Base-by-base conservation (phyloP, 2,329 filamentous ascomycete species). In the Fusarium devonianum region DNA sequence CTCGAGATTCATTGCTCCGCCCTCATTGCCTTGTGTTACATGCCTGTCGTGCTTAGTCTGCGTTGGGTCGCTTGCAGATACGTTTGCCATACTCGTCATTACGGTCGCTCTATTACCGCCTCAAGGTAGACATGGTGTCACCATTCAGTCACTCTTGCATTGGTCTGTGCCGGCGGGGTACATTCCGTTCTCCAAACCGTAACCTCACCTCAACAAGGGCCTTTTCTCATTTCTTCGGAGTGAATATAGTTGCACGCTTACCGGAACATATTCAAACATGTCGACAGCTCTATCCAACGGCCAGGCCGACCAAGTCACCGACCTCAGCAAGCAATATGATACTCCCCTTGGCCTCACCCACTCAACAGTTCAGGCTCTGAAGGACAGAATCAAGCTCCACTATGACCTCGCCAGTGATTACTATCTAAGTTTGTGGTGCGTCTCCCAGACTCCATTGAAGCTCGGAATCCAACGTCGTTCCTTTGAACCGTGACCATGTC, bases 371-470 rank as follows among this genome's bases (percentile, higher is more conserved):
- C 73, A 76, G 58, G 73, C 75, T 10, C 70, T 84, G 54, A 84
- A 84, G 65, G 79, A 79, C 51, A 74, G 81, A 44, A 83, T 84
- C 65, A 82, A 81, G 71, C 74, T 77, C 51, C 83, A 85, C 63
- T 85, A 86, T 57, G 81, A 85, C 54, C 73, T 85, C 12, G 79
- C 81, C 18, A 83, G 80, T 41, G 81, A 85, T 60, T 84, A 85
- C 65, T 85, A 86, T 58, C 75, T 84, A 53, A 82, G 76, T 23
- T 72, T 85, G 14, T 85, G 82, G 82, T 84, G 74, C 12, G 58
- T 58, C 18, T 7, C 18, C 25, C 17, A 25, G 21, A 13, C 7
- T 12, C 12, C 21, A 16, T 17, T 35, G 8, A 16, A n/a, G 13
- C 22, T 29, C 17, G 9, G 5, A 9, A 35, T 35, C 17, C 28